Evolutionary conservation across 1,284 basidiomycete genomes (phyloP), one percentile per base, ranked within the genome.

Genomic region (Mycosarcoma maydis): DNA sequence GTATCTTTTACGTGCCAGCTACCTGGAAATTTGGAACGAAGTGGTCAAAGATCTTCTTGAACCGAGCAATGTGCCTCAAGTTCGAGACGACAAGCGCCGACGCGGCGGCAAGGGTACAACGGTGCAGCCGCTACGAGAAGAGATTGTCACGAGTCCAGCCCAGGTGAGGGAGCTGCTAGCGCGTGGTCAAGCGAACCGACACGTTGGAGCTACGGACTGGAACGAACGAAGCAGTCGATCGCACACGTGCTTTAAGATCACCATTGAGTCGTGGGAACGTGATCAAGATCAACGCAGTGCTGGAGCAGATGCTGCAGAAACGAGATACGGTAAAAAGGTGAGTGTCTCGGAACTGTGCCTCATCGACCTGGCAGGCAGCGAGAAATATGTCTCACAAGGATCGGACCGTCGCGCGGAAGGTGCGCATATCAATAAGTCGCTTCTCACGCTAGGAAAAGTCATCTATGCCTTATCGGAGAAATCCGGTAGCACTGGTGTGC

Each of bases 141-240:
- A 94, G 78, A 92, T 96, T 8, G 92, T 98, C 34, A 95, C 92
- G 16, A 90, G 90, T 65, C 85, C 95, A 38, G 90, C 91, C 70
- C 88, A 90, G 45, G 92, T 98, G 14, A 87, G 88, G 39, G 90
- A 92, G 55, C 89, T 98, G 4, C 85, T 98, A 49, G 86, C 87
- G 65, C 85, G 92, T 22, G 95, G 95, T 8, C 92, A 94, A 80
- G 88, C 89, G 1, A 91, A 94, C 76, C 85, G 95, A 36, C 87
- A 94, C 69, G 94, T 94, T 4, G 94, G 94, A 0, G 91, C 89
- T 69, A 98, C 95, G 14, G 95, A 98, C 81, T 98, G 94, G 92
- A 98, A 98, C 81, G 92, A 94, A 76, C 84, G 94, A 38, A 93
- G 91, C 83, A 93, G 91, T 73, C 86, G 95, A 20, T 92, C 90